Percentiles rank a stretch among this genome's conserved stretches.
These are phyloP conservation scores for Plasmodium vinckei DNA, from an alignment of 169 alveolate genomes.

Conservation along the genomic window DNA sequence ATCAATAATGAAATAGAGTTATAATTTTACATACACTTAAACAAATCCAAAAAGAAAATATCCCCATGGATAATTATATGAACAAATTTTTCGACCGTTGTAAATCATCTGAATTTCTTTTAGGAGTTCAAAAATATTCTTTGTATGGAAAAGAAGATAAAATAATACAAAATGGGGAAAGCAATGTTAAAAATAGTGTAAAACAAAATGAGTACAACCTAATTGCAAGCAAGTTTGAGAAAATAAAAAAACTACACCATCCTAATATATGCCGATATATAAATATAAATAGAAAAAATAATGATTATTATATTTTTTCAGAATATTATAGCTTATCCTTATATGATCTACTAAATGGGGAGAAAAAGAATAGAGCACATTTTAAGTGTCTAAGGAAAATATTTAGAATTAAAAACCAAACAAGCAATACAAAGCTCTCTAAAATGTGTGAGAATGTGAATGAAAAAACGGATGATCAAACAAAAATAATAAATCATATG, in stretches of 20 bases:
- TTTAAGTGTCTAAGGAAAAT: conserved; percentile 23
- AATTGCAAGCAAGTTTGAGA: conserved; percentile 52
- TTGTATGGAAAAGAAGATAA: conserved; percentile 4
- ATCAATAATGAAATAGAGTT: too few relatives aligned
- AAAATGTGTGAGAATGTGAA: not conserved
- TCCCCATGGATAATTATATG: not conserved
- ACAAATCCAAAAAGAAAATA: too few relatives aligned
- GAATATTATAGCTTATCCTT: conserved; percentile 46
- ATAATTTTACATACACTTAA: too few relatives aligned
- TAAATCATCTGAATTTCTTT: conserved; percentile 49
- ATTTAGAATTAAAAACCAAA: not conserved
- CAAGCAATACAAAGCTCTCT: too few relatives aligned
- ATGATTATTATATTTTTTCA: conserved; percentile 29
- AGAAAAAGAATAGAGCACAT: conserved; percentile 1
- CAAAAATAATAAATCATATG: conserved; percentile 13
- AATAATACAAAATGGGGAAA: not conserved
- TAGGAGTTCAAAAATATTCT: conserved; percentile 56
- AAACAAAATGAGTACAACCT: conserved; percentile 17
- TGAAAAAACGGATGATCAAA: not conserved
- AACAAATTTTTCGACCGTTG: conserved; percentile 31
- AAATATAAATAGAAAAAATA: conserved; percentile 27
- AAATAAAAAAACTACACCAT: conserved; percentile 28
- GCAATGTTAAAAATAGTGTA: not conserved
- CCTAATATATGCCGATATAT: conserved; percentile 61
- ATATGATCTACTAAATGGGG: conserved; percentile 30